phyloP scores from a whole-genome alignment of 208 protist species.

The Wallacemonas rigidus region DNA sequence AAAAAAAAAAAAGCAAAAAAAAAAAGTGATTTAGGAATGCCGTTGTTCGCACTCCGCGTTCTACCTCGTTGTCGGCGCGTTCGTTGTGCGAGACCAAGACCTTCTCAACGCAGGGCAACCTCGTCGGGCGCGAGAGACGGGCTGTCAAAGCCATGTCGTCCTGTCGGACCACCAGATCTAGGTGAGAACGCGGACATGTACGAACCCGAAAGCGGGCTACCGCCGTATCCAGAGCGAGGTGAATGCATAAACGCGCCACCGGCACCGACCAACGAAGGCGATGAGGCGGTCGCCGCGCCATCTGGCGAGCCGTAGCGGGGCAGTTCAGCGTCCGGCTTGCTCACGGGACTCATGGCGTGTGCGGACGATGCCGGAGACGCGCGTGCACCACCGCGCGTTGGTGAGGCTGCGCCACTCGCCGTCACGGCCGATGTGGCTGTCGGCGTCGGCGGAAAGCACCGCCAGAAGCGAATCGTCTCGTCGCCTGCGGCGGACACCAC shows the following conservation, averaged over 20 bases:
- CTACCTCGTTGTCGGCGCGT: not conserved
- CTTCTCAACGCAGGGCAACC: constrained; percentile 12
- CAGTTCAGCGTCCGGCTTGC: not conserved
- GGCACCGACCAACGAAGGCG: not conserved
- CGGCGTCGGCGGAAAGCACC: constrained; percentile 63
- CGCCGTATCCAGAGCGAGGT: not conserved
- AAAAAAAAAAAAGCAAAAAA: constrained; percentile 16
- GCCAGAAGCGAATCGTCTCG: constrained; percentile 97
- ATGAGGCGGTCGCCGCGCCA: not conserved
- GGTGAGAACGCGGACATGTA: not conserved
- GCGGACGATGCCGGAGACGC: not conserved
- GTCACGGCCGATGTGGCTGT: not conserved
- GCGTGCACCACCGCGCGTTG: no score
- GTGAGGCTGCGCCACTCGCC: not conserved
- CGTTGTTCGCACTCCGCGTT: not conserved
- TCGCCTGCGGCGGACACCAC: constrained; percentile 98
- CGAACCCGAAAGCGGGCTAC: not conserved
- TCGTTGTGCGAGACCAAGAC: no score
- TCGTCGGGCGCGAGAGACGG: constrained; percentile 1
- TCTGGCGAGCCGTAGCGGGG: not conserved
- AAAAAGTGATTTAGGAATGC: not conserved
- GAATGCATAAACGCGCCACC: not conserved
- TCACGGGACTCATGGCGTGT: not conserved
- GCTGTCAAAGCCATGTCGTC: not conserved
- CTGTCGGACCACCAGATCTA: not conserved